phyloP scores from a whole-genome alignment of 2,329 filamentous ascomycete genomes.

The Chalaropsis ovoidea region DNA sequence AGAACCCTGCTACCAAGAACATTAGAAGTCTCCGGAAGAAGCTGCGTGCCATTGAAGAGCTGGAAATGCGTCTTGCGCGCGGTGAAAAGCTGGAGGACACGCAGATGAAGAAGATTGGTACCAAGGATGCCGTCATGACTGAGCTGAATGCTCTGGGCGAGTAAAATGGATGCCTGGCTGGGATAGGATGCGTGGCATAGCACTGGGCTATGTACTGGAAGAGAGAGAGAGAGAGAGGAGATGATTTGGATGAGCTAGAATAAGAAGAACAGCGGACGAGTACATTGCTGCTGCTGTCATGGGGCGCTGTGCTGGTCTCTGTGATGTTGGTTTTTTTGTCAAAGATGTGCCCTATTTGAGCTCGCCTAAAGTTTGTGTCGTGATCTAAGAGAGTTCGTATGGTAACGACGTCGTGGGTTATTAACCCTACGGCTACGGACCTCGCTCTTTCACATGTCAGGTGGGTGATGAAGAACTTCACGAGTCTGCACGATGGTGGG shows the following conservation, averaged over 20 bases:
- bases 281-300: not conserved
- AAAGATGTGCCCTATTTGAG: no score
- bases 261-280: not conserved
- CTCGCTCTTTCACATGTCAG: no score
- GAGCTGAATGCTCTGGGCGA: constrained; percentile 57
- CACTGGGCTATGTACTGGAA: not conserved
- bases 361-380: no score
- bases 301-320: no score
- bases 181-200: not conserved
- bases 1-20: constrained; percentile 82
- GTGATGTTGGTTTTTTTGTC: no score
- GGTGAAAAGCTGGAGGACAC: constrained; percentile 98
- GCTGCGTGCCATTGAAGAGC: constrained; percentile 90
- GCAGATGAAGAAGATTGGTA: constrained; percentile 95
- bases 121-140: constrained; percentile 71
- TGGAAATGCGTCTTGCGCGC: constrained; percentile 90
- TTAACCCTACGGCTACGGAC: no score
- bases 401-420: no score
- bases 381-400: no score
- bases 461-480: no score
- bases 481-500: no score
- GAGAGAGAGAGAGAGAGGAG: no score
- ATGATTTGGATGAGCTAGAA: not conserved
- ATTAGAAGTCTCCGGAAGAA: constrained; percentile 90
- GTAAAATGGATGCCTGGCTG: constrained; percentile 28